Evolutionary conservation across 345 rosid species (phyloP).

Genomic region (Heritiera littoralis): DNA sequence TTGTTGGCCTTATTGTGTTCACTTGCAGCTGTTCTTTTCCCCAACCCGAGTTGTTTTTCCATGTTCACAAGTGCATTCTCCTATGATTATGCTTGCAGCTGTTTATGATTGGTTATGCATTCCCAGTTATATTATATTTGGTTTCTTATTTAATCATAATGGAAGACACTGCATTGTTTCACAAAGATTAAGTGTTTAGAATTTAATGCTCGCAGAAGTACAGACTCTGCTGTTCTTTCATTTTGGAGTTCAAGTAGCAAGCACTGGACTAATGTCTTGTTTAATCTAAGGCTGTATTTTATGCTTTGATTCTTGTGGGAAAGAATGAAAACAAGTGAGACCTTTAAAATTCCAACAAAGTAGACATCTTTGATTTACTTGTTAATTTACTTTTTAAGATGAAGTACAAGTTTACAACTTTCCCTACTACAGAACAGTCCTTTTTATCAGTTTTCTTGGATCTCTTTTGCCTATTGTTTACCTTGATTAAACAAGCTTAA

Average conservation of each 20-base stretch:
- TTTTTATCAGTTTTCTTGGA: background rate
- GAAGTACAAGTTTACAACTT: background rate
- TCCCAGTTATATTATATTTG: background rate
- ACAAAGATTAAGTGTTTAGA: background rate
- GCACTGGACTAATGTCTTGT: background rate
- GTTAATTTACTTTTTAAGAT: background rate
- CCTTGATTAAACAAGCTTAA: slow-evolving; percentile 1
- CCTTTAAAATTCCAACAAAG: slow-evolving; percentile 3
- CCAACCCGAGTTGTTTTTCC: background rate
- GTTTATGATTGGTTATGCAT: background rate
- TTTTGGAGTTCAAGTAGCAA: slow-evolving; percentile 5
- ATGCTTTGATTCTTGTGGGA: background rate
- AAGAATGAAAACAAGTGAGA: background rate
- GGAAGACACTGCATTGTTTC: slow-evolving; percentile 6
- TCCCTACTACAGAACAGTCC: background rate
- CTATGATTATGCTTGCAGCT: background rate
- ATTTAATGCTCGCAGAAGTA: background rate
- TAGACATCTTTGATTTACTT: slow-evolving; percentile 9
- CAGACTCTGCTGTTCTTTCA: background rate
- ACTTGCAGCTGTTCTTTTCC: background rate
- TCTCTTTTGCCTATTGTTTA: background rate
- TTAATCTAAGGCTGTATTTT: background rate
- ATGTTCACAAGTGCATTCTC: slow-evolving; percentile 10
- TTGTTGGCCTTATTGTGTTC: background rate
- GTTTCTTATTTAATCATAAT: background rate